Percentiles rank a stretch among this genome's conserved stretches.
These are phyloP conservation scores for Naganishia sp. DNA, from an alignment of 1,284 basidiomycete genomes.

Conservation along the genomic window DNA sequence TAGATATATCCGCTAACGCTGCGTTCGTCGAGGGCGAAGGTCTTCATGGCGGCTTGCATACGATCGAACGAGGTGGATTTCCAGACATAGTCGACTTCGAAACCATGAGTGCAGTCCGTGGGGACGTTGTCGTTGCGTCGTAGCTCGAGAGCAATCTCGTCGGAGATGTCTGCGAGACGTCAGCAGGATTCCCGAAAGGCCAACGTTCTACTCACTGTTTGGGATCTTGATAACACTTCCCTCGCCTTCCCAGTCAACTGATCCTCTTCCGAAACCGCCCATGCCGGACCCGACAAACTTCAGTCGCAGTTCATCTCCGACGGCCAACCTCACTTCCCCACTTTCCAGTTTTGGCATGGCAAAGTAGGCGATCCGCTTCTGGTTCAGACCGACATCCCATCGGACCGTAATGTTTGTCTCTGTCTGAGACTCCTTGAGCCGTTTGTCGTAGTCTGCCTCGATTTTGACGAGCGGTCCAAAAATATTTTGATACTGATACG, in stretches of 20 bases:
- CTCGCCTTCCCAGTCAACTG: constrained; percentile 79
- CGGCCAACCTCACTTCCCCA: constrained; percentile 93
- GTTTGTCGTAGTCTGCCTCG: constrained; percentile 98
- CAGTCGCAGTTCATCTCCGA: constrained; percentile 91
- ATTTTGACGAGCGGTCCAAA: constrained; percentile 99
- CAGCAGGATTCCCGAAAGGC: constrained; percentile 32
- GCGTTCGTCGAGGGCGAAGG: constrained; percentile 98
- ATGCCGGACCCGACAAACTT: constrained; percentile 64
- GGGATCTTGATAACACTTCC: constrained; percentile 99
- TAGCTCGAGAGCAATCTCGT: constrained; percentile 94
- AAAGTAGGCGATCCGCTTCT: constrained; percentile 98
- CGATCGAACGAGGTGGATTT: constrained; percentile 98
- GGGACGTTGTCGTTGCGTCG: constrained; percentile 91
- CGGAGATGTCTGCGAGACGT: constrained; percentile 74
- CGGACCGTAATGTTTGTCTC: constrained; percentile 93
- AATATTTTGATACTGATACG: constrained; percentile 99
- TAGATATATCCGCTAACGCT: constrained; percentile 99
- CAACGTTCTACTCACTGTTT: constrained; percentile 69
- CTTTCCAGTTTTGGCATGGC: constrained; percentile 93
- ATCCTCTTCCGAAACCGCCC: constrained; percentile 55
- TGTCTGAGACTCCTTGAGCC: constrained; percentile 95
- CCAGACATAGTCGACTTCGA: constrained; percentile 98
- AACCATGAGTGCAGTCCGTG: constrained; percentile 89
- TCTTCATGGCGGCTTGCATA: constrained; percentile 99
- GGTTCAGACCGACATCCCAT: constrained; percentile 97